These are phyloP conservation scores for Fistulifera solaris DNA, from an alignment of 108 stramenopile species.

Conservation along the genomic window DNA sequence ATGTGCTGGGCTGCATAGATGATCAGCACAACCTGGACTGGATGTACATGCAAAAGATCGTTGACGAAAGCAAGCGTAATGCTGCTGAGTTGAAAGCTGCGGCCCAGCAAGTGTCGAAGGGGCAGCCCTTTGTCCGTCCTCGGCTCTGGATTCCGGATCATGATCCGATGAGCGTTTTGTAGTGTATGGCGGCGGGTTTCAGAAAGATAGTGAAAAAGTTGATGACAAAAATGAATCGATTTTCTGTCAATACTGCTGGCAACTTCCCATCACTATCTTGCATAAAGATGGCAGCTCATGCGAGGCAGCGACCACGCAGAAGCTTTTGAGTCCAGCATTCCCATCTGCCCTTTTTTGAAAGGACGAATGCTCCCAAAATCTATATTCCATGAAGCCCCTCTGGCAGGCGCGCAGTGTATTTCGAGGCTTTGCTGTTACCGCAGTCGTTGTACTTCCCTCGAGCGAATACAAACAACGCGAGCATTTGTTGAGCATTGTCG, in stretches of 20 bases:
- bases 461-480: slow-evolving; percentile 18
- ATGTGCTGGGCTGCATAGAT: slow-evolving; percentile 32
- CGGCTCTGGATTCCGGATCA: slow-evolving; percentile 21
- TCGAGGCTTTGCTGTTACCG: slow-evolving; percentile 35
- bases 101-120: slow-evolving; percentile 7
- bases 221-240: too few species aligned
- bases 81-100: slow-evolving; percentile 18
- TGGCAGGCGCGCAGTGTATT: slow-evolving; percentile 38
- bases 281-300: too few species aligned
- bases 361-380: slow-evolving; percentile 20
- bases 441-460: slow-evolving; percentile 34
- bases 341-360: slow-evolving; percentile 10
- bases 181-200: slow-evolving; percentile 15
- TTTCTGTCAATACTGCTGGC: too few species aligned
- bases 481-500: neutral
- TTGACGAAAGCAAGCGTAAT: slow-evolving; percentile 27
- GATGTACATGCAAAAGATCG: slow-evolving; percentile 22
- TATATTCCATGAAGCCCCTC: slow-evolving; percentile 25
- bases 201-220: too few species aligned
- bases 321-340: neutral
- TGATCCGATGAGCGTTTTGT: slow-evolving; percentile 19
- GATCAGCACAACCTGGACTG: slow-evolving; percentile 23
- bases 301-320: neutral
- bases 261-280: too few species aligned
- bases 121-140: slow-evolving; percentile 4